phyloP scores from a whole-genome alignment of 192 early-diverging fungal species.

The Backusella australiensis region DNA sequence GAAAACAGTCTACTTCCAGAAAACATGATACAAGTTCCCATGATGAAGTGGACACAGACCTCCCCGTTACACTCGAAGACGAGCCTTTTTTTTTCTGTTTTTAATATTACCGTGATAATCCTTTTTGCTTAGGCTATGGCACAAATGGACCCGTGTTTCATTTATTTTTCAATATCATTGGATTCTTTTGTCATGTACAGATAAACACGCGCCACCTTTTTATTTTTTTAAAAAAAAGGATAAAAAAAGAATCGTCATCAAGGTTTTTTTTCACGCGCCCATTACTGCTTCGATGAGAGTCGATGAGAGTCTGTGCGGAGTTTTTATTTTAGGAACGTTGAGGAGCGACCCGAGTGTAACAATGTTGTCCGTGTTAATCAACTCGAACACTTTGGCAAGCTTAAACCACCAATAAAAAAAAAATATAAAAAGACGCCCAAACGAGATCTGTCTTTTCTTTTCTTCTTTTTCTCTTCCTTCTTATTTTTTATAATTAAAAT shows the following conservation, averaged over 20 bases:
- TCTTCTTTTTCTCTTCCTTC: neutral
- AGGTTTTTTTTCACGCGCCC: neutral
- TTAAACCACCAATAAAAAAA: neutral
- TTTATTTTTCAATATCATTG: neutral
- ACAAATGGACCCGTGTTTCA: neutral
- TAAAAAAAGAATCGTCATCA: neutral
- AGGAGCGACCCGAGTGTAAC: neutral
- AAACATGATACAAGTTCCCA: slow-evolving; percentile 4
- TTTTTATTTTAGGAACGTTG: neutral
- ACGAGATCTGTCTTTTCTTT: neutral
- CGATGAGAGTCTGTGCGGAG: neutral
- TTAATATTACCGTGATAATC: neutral
- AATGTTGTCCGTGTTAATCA: neutral
- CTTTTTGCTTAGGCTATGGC: neutral
- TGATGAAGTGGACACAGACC: neutral
- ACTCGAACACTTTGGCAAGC: neutral
- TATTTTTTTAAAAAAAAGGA: neutral
- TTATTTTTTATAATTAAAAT: neutral
- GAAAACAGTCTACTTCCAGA: slow-evolving; percentile 1
- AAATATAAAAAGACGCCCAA: neutral
- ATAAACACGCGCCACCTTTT: neutral
- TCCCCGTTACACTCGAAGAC: neutral
- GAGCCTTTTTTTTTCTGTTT: neutral
- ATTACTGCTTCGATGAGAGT: neutral
- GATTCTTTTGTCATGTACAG: neutral